phyloP scores from a whole-genome alignment of 345 rosid species.

The Sonneratia caseolaris region DNA sequence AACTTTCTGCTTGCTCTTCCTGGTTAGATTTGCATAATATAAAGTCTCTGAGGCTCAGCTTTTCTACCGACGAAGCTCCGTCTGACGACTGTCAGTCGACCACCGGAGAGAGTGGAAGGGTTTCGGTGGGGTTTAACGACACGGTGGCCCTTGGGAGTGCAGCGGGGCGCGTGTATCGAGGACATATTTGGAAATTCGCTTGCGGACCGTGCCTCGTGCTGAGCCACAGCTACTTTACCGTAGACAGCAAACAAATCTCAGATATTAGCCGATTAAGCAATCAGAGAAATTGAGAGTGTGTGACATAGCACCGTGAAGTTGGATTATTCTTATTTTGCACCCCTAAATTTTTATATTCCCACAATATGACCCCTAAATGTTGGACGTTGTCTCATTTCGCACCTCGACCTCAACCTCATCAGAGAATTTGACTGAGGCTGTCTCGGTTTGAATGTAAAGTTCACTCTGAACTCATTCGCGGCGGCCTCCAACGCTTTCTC shows the following conservation, averaged over 20 bases:
- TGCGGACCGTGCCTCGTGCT: not conserved
- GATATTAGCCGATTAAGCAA: not conserved
- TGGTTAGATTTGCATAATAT: not conserved
- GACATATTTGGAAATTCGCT: slow-evolving; percentile 5
- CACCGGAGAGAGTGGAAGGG: not conserved
- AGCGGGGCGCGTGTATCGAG: not conserved
- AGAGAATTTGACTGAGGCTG: too few relatives aligned
- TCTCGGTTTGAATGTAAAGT: too few relatives aligned
- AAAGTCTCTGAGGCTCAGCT: not conserved
- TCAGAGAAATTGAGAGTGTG: too few relatives aligned
- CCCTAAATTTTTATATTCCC: too few relatives aligned
- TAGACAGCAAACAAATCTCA: not conserved
- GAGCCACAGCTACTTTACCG: not conserved
- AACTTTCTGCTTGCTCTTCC: not conserved
- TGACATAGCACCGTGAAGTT: too few relatives aligned
- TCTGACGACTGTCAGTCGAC: not conserved
- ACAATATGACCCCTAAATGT: too few relatives aligned
- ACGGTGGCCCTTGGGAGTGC: not conserved
- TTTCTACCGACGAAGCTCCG: not conserved
- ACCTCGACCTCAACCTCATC: too few relatives aligned
- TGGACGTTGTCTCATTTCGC: too few relatives aligned
- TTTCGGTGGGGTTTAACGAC: slow-evolving; percentile 3
- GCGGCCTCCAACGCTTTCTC: too few relatives aligned
- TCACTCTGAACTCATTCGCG: too few relatives aligned
- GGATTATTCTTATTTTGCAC: too few relatives aligned